phyloP scores from a whole-genome alignment of 1,284 basidiomycete species.

The Boletus nobilissimus region DNA sequence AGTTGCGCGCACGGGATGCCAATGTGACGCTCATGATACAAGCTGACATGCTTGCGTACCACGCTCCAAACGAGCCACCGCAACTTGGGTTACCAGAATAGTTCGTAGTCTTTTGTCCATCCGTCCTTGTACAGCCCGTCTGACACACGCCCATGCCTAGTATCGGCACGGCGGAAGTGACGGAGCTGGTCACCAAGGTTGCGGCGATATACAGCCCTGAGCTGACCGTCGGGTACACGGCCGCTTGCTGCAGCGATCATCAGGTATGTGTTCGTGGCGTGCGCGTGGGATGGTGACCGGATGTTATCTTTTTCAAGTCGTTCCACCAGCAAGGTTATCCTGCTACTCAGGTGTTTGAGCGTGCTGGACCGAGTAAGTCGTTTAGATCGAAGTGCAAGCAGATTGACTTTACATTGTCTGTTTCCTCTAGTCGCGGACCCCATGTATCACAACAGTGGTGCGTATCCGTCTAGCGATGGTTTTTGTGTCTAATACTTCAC shows the following conservation, averaged over 20 bases:
- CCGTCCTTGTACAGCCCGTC: not conserved
- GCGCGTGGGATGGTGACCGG: not conserved
- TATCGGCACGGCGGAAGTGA: conserved; percentile 81
- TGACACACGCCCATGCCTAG: conserved; percentile 50
- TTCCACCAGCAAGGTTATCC: conserved; percentile 87
- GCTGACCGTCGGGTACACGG: conserved; percentile 78
- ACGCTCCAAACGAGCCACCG: conserved; percentile 73
- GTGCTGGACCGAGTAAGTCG: conserved; percentile 75
- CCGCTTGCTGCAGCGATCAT: conserved; percentile 89
- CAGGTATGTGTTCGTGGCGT: conserved; percentile 55
- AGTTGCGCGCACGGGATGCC: conserved; percentile 64
- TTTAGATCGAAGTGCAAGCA: not conserved
- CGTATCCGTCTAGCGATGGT: conserved; percentile 24
- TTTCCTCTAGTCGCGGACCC: conserved; percentile 74
- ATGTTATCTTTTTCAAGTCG: conserved; percentile 55
- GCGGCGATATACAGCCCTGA: conserved; percentile 84
- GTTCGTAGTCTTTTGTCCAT: conserved; percentile 49
- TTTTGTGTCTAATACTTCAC: not conserved
- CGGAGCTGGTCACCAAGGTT: conserved; percentile 77
- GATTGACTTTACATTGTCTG: not conserved
- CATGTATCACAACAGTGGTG: conserved; percentile 86
- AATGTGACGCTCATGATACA: conserved; percentile 86
- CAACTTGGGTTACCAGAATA: conserved; percentile 81
- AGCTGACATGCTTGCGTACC: conserved; percentile 90
- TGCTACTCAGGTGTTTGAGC: conserved; percentile 84